These are phyloP conservation scores for Rhodotorula sp. DNA, from an alignment of 1,284 basidiomycete species.

Conservation along the genomic window DNA sequence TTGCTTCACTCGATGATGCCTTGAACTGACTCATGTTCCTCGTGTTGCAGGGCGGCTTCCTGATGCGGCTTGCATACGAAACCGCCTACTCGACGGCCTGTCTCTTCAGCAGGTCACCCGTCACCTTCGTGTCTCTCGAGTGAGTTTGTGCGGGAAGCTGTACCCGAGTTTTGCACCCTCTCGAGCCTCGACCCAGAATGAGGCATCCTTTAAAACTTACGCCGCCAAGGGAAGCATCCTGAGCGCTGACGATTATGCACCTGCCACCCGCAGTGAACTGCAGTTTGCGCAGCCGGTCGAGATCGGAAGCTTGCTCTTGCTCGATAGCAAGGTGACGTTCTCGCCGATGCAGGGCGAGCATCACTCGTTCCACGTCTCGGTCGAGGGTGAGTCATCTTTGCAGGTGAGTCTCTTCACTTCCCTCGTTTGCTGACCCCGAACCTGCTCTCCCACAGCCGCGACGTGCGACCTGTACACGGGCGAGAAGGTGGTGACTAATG, in stretches of 20 bases:
- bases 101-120: slow-evolving; percentile 46
- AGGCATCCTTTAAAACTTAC: too few species aligned
- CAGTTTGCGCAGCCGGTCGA: slow-evolving; percentile 42
- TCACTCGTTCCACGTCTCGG: slow-evolving; percentile 31
- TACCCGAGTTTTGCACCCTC: too few species aligned
- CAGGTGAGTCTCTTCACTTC: too few species aligned
- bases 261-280: slow-evolving; percentile 25
- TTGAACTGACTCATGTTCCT: background rate
- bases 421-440: background rate
- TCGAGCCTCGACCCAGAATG: too few species aligned
- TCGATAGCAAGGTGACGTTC: slow-evolving; percentile 39
- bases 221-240: too few species aligned
- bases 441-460: slow-evolving; percentile 1
- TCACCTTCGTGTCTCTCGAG: slow-evolving; percentile 50
- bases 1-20: background rate
- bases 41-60: slow-evolving; percentile 22
- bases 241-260: background rate
- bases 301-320: slow-evolving; percentile 35
- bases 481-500: slow-evolving; percentile 40
- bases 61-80: slow-evolving; percentile 47
- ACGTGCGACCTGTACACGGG: slow-evolving; percentile 34
- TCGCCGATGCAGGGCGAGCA: slow-evolving; percentile 32
- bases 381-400: slow-evolving; percentile 9
- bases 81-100: slow-evolving; percentile 48
- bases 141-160: slow-evolving; percentile 11